Evolutionary conservation across 2,329 filamentous ascomycete genomes (phyloP).

Genomic region (Fusarium sublunatum): DNA sequence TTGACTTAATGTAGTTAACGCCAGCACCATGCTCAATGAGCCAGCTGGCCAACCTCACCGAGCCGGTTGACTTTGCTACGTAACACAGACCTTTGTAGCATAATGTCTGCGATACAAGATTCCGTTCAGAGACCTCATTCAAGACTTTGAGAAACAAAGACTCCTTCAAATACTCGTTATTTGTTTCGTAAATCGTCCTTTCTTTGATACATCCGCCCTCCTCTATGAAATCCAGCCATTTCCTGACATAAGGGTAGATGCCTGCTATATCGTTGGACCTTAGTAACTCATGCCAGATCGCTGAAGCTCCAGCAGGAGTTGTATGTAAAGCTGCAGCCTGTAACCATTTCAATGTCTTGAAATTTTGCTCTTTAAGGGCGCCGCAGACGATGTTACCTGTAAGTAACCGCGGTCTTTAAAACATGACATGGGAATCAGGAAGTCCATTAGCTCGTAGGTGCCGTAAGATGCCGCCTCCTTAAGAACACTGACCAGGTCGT

Average conservation of each 20-base stretch:
- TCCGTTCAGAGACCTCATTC: neutral
- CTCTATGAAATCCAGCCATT: too few species aligned
- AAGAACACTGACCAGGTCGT: fast-evolving
- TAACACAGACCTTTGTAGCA: neutral
- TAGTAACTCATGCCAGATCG: neutral
- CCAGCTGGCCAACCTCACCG: neutral
- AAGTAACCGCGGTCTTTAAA: too few species aligned
- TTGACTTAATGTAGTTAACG: neutral
- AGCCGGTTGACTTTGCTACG: neutral
- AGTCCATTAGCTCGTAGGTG: neutral
- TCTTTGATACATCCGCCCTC: too few species aligned
- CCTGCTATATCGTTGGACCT: neutral
- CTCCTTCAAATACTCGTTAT: neutral
- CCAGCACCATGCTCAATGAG: neutral
- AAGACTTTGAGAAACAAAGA: neutral
- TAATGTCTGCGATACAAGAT: neutral
- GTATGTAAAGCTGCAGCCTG: too few species aligned
- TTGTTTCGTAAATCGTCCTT: too few species aligned
- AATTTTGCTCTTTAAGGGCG: too few species aligned
- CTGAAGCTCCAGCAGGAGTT: too few species aligned
- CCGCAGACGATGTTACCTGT: too few species aligned
- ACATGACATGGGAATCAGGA: neutral
- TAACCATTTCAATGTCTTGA: too few species aligned
- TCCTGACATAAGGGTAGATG: neutral
- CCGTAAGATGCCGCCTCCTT: neutral